These are phyloP conservation scores for Cucurbitaria berberidis DNA, from an alignment of 2,329 filamentous ascomycete genomes.

Conservation along the genomic window DNA sequence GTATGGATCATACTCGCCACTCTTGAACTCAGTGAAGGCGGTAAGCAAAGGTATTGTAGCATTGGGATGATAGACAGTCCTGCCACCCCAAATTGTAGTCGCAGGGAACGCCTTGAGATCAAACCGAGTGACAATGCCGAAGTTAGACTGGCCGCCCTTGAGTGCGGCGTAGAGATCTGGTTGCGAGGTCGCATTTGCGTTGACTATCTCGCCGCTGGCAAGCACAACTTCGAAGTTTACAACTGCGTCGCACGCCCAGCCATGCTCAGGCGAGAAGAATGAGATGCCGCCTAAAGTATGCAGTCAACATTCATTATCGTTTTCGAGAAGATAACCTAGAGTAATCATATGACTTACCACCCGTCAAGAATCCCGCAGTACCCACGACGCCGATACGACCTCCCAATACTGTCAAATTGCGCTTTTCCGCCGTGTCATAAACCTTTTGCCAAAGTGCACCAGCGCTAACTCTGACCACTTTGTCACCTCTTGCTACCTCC, in stretches of 20 bases:
- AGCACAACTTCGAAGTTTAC: conserved; percentile 47
- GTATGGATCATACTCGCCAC: conserved; percentile 25
- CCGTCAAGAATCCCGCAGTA: conserved; percentile 37
- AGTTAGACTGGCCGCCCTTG: conserved; percentile 54
- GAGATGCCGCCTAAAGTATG: conserved; percentile 23
- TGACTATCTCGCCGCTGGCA: conserved; percentile 45
- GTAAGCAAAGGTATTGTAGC: conserved; percentile 19
- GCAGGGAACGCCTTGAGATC: conserved; percentile 40
- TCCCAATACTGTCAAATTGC: conserved; percentile 24
- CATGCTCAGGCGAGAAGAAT: conserved; percentile 25
- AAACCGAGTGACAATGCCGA: conserved; percentile 52
- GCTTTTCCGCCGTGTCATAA: conserved; percentile 36
- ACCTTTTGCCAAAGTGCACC: conserved; percentile 46
- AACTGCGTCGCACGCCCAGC: conserved; percentile 33
- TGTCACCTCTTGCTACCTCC: conserved; percentile 13
- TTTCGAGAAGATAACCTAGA: background rate
- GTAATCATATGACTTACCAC: conserved; percentile 23
- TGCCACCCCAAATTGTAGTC: conserved; percentile 24
- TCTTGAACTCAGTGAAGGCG: conserved; percentile 30
- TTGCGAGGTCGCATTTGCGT: conserved; percentile 45
- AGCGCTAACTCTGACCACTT: conserved; percentile 29
- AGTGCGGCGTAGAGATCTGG: conserved; percentile 50
- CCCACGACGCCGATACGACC: conserved; percentile 39
- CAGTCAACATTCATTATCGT: conserved; percentile 27
- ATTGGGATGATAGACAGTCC: conserved; percentile 19